Base-by-base conservation (phyloP, 2,329 filamentous ascomycete genomes). In the Lecanicillium sp. region DNA sequence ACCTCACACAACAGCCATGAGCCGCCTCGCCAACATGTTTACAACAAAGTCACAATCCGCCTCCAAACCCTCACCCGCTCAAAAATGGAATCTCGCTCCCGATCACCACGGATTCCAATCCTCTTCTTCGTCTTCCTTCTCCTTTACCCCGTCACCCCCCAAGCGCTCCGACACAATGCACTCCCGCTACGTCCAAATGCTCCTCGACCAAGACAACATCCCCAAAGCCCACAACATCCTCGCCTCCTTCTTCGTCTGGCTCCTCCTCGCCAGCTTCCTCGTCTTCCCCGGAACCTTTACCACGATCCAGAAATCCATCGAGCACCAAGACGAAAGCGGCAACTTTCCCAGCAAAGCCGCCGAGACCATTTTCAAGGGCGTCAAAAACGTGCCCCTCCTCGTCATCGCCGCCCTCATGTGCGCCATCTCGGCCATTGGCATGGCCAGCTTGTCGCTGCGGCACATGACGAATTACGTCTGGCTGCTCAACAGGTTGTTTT, bases 241-340 rank as follows among this genome's bases (percentile, higher is more conserved):
- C 15, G 64, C 64, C 35, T 45, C 53, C 20, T 47, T 50, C 38
- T 53, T 53, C 40, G 52, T 55, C 31, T 75, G 65, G 67, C 57
- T 71, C 33, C 58, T 75, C 3, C 62, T 75, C 2, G 65, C 65
- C 0, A 70, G 70, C 19, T 75, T 73, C 55, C 57, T 75, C 13
- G 59, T 74, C 30, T 63, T 72, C 27, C 70, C 70, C 0, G 69
- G 65, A 5, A 72, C 68, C 1, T 75, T 73, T 48, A 71, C 64
- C 28, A 64, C 57, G 22, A 52, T 68, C 32, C 41, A 49, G 17
- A 45, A 46, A 28, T 50, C 47, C 19, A 43, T 55, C 35, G 50
- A 50, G 30, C 40, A 39, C 35, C 46, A 48, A 25, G 42, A 41
- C 30, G 44, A 49, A 11, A 41, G 47, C 14, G 35, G 43, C 13